Conservation (phyloP, 257 asterid species). For the Salvia hispanica region DNA sequence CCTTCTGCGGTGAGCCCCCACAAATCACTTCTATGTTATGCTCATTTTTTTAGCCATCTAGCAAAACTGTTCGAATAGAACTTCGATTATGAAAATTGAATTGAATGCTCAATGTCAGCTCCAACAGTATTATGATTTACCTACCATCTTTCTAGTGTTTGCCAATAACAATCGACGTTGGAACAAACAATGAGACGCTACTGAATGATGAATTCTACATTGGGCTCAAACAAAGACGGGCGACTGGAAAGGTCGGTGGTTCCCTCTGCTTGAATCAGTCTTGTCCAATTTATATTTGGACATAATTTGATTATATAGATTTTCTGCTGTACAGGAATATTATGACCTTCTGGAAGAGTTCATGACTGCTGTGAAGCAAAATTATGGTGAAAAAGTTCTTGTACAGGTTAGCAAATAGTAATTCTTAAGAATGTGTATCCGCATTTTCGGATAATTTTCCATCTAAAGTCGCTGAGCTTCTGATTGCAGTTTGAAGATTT, state of each 20-base stretch:
- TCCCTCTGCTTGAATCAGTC: constrained; percentile 13
- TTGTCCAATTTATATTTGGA: constrained; percentile 5
- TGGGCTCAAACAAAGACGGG: constrained; percentile 82
- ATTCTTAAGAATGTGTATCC: constrained; percentile 6
- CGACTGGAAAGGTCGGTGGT: constrained; percentile 71
- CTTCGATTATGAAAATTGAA: background rate
- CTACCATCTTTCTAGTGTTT: constrained; percentile 54
- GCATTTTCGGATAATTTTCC: background rate
- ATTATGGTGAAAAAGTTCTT: constrained; percentile 92
- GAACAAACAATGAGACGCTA: constrained; percentile 80
- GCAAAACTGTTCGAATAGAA: background rate
- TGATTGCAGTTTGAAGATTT: constrained; percentile 81
- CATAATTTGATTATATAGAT: background rate
- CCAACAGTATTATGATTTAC: constrained; percentile 3
- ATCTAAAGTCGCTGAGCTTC: constrained; percentile 25
- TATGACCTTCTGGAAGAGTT: constrained; percentile 80
- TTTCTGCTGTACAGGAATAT: constrained; percentile 61
- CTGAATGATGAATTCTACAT: constrained; percentile 87
- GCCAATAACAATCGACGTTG: constrained; percentile 90
- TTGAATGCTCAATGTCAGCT: constrained; percentile 4
- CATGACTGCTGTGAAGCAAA: constrained; percentile 92
- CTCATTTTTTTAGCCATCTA: background rate
- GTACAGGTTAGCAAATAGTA: constrained; percentile 59
- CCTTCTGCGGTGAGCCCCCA: constrained; percentile 79
- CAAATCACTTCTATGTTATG: background rate